Evolutionary conservation across 2,329 filamentous ascomycete species (phyloP).

Genomic region (Pyrenophora teres): DNA sequence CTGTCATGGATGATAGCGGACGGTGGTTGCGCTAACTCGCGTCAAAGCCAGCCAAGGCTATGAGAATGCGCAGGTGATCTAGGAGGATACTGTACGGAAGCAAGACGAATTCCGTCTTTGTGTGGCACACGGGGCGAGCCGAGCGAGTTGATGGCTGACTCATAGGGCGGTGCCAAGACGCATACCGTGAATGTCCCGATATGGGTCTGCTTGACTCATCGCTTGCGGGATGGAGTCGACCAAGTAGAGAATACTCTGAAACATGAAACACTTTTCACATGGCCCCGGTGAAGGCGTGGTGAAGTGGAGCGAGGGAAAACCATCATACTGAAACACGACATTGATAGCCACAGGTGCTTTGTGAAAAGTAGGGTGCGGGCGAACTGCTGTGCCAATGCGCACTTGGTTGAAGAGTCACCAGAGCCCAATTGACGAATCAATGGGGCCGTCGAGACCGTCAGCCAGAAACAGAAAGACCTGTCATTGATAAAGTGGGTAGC

Average conservation of each 20-base stretch:
- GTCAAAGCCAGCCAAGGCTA: not conserved
- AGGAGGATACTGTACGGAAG: not conserved
- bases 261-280: not conserved
- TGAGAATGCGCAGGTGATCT: constrained; percentile 8
- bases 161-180: constrained; percentile 18
- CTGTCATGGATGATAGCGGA: constrained; percentile 29
- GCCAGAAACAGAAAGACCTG: constrained; percentile 32
- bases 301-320: too few relatives aligned
- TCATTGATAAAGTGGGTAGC: constrained; percentile 28
- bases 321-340: not conserved
- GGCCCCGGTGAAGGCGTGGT: too few relatives aligned
- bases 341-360: constrained; percentile 4
- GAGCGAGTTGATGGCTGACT: constrained; percentile 24
- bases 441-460: constrained; percentile 33
- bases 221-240: constrained; percentile 6
- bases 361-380: constrained; percentile 27
- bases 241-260: not conserved
- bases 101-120: not conserved
- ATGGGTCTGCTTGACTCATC: constrained; percentile 22
- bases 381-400: constrained; percentile 29
- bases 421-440: constrained; percentile 30
- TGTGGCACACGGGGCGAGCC: constrained; percentile 26
- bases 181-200: constrained; percentile 5
- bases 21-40: constrained; percentile 35
- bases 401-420: constrained; percentile 9